Evolutionary conservation across 495 filamentous ascomycete genomes (phyloP).

Genomic region (Neurospora sp.): DNA sequence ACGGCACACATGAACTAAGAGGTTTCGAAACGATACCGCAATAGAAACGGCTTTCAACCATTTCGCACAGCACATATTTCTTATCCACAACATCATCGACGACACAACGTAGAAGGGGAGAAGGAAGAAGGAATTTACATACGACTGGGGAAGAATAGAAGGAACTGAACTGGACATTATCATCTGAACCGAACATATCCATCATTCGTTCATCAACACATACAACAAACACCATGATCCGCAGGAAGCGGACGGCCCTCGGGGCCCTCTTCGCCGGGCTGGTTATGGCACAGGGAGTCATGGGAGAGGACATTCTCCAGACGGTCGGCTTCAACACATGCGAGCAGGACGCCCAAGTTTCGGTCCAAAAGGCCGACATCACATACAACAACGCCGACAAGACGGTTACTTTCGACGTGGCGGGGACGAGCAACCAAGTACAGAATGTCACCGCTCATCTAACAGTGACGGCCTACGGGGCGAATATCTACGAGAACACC

Average conservation of each 20-base stretch:
- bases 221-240: background rate
- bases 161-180: background rate
- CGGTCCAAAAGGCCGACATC: constrained; percentile 65
- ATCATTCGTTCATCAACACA: background rate
- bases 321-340: constrained; percentile 76
- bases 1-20: background rate
- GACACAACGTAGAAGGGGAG: background rate
- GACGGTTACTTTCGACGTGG: constrained; percentile 70
- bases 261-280: constrained; percentile 27
- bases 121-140: background rate
- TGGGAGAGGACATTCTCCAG: constrained; percentile 61
- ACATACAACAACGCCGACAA: constrained; percentile 65
- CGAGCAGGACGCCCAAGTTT: constrained; percentile 51
- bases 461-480: constrained; percentile 78
- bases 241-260: constrained; percentile 4
- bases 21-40: background rate
- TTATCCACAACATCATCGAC: background rate
- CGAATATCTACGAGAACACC: constrained; percentile 62
- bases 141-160: background rate
- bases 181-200: background rate
- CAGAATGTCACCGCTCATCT: constrained; percentile 78
- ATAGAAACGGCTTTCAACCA: background rate
- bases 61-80: background rate
- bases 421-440: constrained; percentile 58
- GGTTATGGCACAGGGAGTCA: constrained; percentile 26